Evolutionary conservation across 345 rosid genomes (phyloP).

Genomic region (Lepidium sativum): DNA sequence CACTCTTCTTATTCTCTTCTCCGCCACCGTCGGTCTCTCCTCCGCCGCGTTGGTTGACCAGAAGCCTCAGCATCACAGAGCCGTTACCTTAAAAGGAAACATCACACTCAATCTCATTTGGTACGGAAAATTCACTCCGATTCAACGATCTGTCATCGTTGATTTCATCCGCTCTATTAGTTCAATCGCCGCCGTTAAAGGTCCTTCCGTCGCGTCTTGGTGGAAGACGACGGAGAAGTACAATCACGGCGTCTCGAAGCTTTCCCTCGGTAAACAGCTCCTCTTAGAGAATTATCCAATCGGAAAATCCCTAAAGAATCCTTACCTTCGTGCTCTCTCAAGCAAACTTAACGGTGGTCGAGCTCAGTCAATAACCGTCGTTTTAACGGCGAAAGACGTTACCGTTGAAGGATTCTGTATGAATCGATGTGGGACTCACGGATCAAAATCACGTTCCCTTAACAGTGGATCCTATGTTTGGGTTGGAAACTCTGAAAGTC

Average conservation of each 20-base stretch:
- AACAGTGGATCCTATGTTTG: constrained; percentile 48
- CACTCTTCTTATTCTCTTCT: constrained; percentile 11
- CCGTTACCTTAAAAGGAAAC: constrained; percentile 53
- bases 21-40: constrained; percentile 2
- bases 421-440: constrained; percentile 79
- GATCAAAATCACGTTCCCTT: constrained; percentile 16
- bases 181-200: constrained; percentile 6
- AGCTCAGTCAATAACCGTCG: constrained; percentile 42
- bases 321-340: constrained; percentile 52
- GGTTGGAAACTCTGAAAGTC: constrained; percentile 84
- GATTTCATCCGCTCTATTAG: constrained; percentile 65
- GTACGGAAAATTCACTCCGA: constrained; percentile 71
- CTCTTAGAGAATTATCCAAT: constrained; percentile 52
- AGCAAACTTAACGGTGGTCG: constrained; percentile 29
- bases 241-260: constrained; percentile 37
- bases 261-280: constrained; percentile 51
- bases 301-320: constrained; percentile 45
- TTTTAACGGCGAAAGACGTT: constrained; percentile 73
- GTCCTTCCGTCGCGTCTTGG: constrained; percentile 63
- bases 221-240: constrained; percentile 80
- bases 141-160: constrained; percentile 63
- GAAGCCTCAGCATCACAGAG: constrained; percentile 46
- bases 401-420: constrained; percentile 71
- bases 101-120: constrained; percentile 65
- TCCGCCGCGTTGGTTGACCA: constrained; percentile 18